These are phyloP conservation scores for Arachis monticola DNA, from an alignment of 331 rosid genomes.

Conservation along the genomic window DNA sequence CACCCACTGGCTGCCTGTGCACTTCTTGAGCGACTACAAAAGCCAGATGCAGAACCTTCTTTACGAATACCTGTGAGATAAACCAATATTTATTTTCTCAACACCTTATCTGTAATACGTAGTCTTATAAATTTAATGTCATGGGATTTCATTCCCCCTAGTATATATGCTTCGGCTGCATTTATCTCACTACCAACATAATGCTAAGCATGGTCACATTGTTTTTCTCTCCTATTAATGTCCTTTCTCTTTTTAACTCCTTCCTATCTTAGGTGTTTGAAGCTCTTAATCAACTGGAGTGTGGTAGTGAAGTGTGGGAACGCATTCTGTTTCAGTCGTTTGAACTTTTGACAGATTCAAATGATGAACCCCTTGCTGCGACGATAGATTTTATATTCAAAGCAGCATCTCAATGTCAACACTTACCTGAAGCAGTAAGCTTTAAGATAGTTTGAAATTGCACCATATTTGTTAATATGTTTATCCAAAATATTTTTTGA, in stretches of 20 bases:
- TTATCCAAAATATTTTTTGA: constrained; percentile 19
- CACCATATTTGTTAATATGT: constrained; percentile 29
- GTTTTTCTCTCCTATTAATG: constrained; percentile 45
- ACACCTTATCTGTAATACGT: constrained; percentile 32
- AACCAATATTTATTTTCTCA: constrained; percentile 37
- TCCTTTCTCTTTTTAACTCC: neutral
- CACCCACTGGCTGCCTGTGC: constrained; percentile 95
- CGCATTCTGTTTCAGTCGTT: constrained; percentile 76
- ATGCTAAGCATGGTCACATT: constrained; percentile 21
- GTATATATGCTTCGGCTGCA: constrained; percentile 13
- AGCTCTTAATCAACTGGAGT: constrained; percentile 92
- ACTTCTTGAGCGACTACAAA: constrained; percentile 88
- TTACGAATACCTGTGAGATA: constrained; percentile 83
- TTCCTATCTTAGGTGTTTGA: constrained; percentile 68
- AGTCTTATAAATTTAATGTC: constrained; percentile 6
- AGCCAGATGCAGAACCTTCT: constrained; percentile 90
- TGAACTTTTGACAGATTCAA: constrained; percentile 81
- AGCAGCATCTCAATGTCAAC: constrained; percentile 98
- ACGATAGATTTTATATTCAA: constrained; percentile 90
- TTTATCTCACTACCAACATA: constrained; percentile 10
- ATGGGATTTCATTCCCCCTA: constrained; percentile 14
- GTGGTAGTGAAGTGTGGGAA: constrained; percentile 97
- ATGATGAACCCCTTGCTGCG: constrained; percentile 81
- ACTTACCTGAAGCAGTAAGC: constrained; percentile 96
- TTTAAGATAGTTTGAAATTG: constrained; percentile 40